Percentiles rank a stretch among this genome's conserved stretches.
phyloP scores from a whole-genome alignment of 768 basidiomycete genomes.

The Leucosporidium yakuticum region DNA sequence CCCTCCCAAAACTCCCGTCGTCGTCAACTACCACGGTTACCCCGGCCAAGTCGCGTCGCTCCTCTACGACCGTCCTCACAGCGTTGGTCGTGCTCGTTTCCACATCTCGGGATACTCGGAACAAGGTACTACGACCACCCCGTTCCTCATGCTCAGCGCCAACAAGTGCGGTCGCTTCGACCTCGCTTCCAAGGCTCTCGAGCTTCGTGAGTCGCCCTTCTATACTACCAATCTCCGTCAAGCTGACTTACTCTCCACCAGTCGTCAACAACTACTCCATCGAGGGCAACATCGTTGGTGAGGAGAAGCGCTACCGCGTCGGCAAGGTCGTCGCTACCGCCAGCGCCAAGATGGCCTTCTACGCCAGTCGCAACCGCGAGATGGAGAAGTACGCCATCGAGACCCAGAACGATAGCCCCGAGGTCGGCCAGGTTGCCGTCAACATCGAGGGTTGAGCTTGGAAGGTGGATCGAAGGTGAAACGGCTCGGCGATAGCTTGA shows the following conservation, averaged over 20 bases:
- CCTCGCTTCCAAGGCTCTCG: conserved; percentile 43
- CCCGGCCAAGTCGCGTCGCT: conserved; percentile 15
- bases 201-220: conserved; percentile 37
- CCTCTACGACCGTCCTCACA: conserved; percentile 37
- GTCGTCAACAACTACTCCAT: conserved; percentile 21
- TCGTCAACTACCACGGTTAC: conserved; percentile 60
- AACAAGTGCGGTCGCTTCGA: conserved; percentile 41
- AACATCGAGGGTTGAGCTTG: background rate
- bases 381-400: conserved; percentile 18
- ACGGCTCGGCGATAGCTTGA: too few species aligned
- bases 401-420: conserved; percentile 22
- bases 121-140: conserved; percentile 54
- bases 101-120: conserved; percentile 37
- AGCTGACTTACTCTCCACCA: background rate
- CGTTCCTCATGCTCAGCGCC: conserved; percentile 48
- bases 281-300: conserved; percentile 22
- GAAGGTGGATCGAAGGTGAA: background rate
- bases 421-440: conserved; percentile 11
- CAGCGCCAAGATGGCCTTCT: conserved; percentile 28
- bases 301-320: conserved; percentile 25
- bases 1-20: conserved; percentile 60
- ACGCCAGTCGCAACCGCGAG: background rate
- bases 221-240: conserved; percentile 12
- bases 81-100: conserved; percentile 36
- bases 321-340: conserved; percentile 24